Evolutionary conservation across 2,329 filamentous ascomycete species (phyloP), one percentile per base, ranked within the genome.

Genomic region (Claviceps humidiphila): DNA sequence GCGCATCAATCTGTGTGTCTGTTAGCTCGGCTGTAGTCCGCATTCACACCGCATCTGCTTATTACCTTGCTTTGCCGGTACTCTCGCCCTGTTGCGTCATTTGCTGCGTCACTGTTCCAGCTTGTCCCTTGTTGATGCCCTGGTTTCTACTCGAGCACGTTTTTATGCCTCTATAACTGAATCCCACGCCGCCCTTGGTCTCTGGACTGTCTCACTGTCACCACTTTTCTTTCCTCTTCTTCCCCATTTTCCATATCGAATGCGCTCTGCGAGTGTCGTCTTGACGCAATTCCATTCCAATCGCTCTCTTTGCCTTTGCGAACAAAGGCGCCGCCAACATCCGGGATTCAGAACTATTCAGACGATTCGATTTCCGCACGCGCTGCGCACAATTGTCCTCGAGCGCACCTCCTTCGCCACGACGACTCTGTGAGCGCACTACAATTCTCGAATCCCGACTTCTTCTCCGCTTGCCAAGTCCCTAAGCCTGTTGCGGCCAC

Each of bases 161-260:
- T 34, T 17, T 34, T 38, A 52, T 52, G 39, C 52, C 47, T 51
- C 44, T 52, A 46, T 54, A 50, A 45, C 43, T 51, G 39, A 40
- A 38, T 40, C 48, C 22, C 22, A 30, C 52, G 42, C 49, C 50
- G 48, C 49, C 51, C 54, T 54, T 49, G 44, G 24, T 45, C 49
- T 48, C 44, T 46, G 17, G 39, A 20, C 46, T 53, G 50, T 55
- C 54, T 56, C 52, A 50, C 47, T 13, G 46, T 54, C 50, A 49
- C 55, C 55, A 51, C 47, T 53, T 51, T 50, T 26, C 39, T 46
- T 49, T 42, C n/a, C 38, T 17, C 24, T 48, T 49, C 41, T 30
- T 41, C 37, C 20, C 6, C 17, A 41, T 50, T 24, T 24, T n/a
- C 9, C 22, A 40, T 41, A 20, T 38, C 11, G 20, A 20, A 42